Evolutionary conservation across 352 stramenopile species (phyloP), one percentile per base, ranked within the genome.

Genomic region (Globisporangium spinosum): DNA sequence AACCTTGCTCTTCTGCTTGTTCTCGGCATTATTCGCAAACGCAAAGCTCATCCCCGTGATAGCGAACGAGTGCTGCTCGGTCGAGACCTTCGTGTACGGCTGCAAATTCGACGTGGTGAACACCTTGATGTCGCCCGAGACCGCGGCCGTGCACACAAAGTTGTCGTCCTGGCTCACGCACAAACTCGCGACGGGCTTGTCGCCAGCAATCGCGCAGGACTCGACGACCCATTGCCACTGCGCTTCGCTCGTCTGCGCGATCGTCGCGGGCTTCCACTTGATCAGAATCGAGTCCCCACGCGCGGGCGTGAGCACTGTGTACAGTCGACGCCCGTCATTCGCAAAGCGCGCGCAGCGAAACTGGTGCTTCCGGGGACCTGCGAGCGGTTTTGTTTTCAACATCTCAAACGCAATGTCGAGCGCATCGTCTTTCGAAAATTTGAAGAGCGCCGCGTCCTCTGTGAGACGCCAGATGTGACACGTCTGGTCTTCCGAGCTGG

Each of bases 41-140:
- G 77, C 74, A 56, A 91, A 93, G 40, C 80, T 88, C 80, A 95
- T 89, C 34, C 87, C 87, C 5, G 87, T 95, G 70, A 95, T 92
- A 25, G 87, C 87, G 55, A 95, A 94, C 35, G 76, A 79, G 69
- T 95, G 87, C 69, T 93, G 74, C 49, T 85, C 77, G 9, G 68
- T 75, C 25, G 78, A 89, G 22, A 70, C 66, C 59, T 79, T 82
- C 49, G 80, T 82, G 72, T 90, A 90, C 56, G 77, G 68, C 17
- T 78, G 68, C 22, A 95, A 61, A 13, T 70, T 82, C 3, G 67
- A 69, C 3, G 83, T 61, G 8, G 77, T 59, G 62, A 89, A 94
- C 38, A 91, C 80, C 29, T 82, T 82, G 17, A 95, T 77, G 25
- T 95, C 84, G 32, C 87, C 87, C 6, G 85, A 88, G 25, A 92